These are phyloP conservation scores for Perilla frutescens DNA, from an alignment of 257 asterid species.

Conservation along the genomic window DNA sequence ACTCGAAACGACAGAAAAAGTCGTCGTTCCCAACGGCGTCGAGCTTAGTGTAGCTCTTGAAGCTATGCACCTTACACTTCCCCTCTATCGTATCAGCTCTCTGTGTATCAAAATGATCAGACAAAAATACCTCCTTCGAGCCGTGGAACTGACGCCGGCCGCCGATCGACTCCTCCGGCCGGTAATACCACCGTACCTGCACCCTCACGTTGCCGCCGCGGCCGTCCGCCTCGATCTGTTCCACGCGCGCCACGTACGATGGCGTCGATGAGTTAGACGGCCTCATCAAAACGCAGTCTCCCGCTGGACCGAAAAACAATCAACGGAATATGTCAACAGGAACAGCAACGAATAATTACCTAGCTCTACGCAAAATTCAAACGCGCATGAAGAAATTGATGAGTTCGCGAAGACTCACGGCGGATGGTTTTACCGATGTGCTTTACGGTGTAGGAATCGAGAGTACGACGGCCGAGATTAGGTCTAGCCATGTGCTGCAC, in stretches of 20 bases:
- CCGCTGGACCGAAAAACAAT: slow-evolving; percentile 50
- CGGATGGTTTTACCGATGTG: slow-evolving; percentile 67
- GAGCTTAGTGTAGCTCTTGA: slow-evolving; percentile 84
- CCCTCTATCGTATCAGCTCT: slow-evolving; percentile 92
- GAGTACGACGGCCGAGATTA: slow-evolving; percentile 65
- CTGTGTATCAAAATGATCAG: slow-evolving; percentile 88
- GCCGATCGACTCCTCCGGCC: slow-evolving; percentile 97
- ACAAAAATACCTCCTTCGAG: slow-evolving; percentile 83
- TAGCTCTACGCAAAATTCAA: slow-evolving; percentile 46
- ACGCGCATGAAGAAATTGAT: neutral
- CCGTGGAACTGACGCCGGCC: slow-evolving; percentile 94
- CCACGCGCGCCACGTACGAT: slow-evolving; percentile 87
- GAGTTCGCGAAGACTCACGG: slow-evolving; percentile 46
- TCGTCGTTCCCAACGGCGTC: slow-evolving; percentile 92
- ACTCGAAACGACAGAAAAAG: slow-evolving; percentile 90
- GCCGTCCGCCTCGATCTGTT: slow-evolving; percentile 84
- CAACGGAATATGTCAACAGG: slow-evolving; percentile 59
- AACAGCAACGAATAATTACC: neutral
- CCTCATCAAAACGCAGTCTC: slow-evolving; percentile 92
- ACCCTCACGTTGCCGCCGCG: slow-evolving; percentile 78
- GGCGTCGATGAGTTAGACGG: slow-evolving; percentile 78
- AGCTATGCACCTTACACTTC: slow-evolving; percentile 84
- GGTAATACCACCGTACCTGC: slow-evolving; percentile 88
- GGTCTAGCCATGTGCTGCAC: slow-evolving; percentile 67
- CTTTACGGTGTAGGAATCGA: slow-evolving; percentile 70